Conservation (phyloP, 2,329 filamentous ascomycete genomes). For the Phyllachora maydis region DNA sequence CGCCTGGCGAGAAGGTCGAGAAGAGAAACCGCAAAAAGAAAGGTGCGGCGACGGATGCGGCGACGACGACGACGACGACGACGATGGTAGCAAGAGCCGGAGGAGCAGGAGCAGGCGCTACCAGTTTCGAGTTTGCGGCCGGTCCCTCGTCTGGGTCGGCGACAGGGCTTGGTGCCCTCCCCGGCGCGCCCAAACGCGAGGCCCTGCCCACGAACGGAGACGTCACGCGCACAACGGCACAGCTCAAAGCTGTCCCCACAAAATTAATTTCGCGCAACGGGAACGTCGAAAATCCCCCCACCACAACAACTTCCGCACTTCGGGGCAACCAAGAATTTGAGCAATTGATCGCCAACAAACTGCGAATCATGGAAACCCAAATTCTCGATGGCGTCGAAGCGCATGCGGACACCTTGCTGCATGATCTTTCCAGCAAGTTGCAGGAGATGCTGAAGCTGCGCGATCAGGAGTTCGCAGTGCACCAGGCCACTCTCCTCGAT, state of each 20-base stretch:
- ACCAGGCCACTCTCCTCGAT: constrained; percentile 40
- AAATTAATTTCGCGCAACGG: too few species aligned
- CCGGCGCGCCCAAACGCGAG: constrained; percentile 5
- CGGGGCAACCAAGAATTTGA: too few species aligned
- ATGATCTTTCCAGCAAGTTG: constrained; percentile 37
- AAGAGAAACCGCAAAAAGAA: constrained; percentile 49
- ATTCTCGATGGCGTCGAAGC: constrained; percentile 24
- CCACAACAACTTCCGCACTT: too few species aligned
- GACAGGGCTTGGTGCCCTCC: constrained; percentile 12
- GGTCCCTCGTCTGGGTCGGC: constrained; percentile 14
- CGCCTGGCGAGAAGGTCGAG: constrained; percentile 33
- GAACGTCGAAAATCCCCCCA: too few species aligned
- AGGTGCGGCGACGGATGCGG: constrained; percentile 21
- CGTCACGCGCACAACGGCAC: constrained; percentile 20
- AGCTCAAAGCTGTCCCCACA: too few species aligned
- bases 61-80: constrained; percentile 18
- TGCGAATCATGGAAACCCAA: constrained; percentile 25
- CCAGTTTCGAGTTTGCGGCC: constrained; percentile 16
- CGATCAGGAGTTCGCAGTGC: constrained; percentile 22
- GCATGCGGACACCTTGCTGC: constrained; percentile 26
- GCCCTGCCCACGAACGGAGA: background rate
- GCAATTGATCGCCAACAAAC: constrained; percentile 25
- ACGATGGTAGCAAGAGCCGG: too few species aligned
- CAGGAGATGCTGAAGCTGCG: constrained; percentile 23
- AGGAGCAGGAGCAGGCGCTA: too few species aligned